Evolutionary conservation across 75 land plant species (phyloP), one percentile per base, ranked within the genome.

Genomic region (Pseudotsuga menziesii): DNA sequence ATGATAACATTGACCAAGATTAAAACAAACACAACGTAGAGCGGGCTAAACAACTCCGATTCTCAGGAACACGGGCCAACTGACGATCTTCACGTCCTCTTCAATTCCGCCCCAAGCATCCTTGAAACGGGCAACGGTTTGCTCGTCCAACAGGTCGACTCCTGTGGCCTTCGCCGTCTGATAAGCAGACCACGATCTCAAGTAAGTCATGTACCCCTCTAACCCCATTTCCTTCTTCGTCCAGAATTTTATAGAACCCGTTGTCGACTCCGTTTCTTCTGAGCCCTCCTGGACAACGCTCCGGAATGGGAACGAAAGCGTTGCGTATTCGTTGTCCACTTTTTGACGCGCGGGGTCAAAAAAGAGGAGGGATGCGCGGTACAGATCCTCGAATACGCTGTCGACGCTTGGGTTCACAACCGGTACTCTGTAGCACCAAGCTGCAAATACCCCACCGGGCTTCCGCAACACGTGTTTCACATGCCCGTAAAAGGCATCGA

Each of bases 401-500:
- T 91, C 94, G 29, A 94, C 85, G 25, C 72, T 20, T 19, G 72
- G 56, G 73, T 81, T 63, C 29, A 86, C 83, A 20, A 29, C 19
- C 9, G 89, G 89, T 12, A 5, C 12, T 20, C 77, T 79, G 88
- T 88, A 94, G 78, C 86, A 81, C 97, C 97, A 94, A 0, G 86
- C 94, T 26, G 97, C 97, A 36, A 94, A 25, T 7, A 91, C 92
- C 1, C 97, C 97, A 58, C 83, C 69, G 5, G 90, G 92, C 19
- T 78, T 81, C 32, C 84, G 84, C 48, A 94, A 84, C 57, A 90
- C 80, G 73, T 61, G 71, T 11, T 79, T 73, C 32, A 83, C 94
- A n/a, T 84, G 87, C 12, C 55, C 64, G 86, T 86, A 93, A 81
- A 89, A 89, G 62, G 56, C n/a, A 17, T 89, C 83, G 54, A 79